Conservation (phyloP, 169 alveolate genomes). For the Cardiosporidium cionae region DNA sequence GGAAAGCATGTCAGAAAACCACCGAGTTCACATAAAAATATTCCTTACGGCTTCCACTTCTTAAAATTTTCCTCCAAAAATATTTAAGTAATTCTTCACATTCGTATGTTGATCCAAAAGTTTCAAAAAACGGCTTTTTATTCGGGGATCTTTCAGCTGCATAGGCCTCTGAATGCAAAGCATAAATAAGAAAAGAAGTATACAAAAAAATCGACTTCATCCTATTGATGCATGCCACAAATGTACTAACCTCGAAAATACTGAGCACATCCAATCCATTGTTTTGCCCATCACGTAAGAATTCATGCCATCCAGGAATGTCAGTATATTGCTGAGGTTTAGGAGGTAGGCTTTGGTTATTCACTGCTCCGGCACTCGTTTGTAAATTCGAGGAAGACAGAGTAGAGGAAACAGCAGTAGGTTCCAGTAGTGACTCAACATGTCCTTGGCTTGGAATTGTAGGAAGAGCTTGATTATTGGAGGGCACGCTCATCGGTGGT, state of each 20-base stretch:
- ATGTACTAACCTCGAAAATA: background rate
- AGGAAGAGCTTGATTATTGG: too few species aligned
- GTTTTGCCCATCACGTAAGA: constrained; percentile 6
- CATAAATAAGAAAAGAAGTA: background rate
- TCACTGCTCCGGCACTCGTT: background rate
- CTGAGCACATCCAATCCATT: constrained; percentile 8
- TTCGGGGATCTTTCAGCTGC: constrained; percentile 22
- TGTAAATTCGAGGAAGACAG: background rate
- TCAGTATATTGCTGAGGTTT: background rate
- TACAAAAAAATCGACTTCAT: background rate
- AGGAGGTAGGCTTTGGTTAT: background rate
- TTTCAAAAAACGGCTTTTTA: constrained; percentile 7
- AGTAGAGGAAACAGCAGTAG: background rate
- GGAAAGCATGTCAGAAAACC: too few species aligned
- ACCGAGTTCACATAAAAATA: too few species aligned
- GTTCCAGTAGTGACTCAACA: background rate
- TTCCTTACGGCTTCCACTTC: too few species aligned
- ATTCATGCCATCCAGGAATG: constrained; percentile 22
- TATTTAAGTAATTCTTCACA: constrained; percentile 10
- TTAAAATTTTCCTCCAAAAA: constrained; percentile 1
- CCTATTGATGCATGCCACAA: background rate
- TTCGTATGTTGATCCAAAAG: constrained; percentile 11
- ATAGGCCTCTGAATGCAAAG: constrained; percentile 6
- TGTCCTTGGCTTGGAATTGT: too few species aligned
- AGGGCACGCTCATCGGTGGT: too few species aligned